Percentiles rank a stretch among this genome's conserved stretches.
phyloP scores from a whole-genome alignment of 805 yeast genomes.

The Zygotorulaspora chibaensis region DNA sequence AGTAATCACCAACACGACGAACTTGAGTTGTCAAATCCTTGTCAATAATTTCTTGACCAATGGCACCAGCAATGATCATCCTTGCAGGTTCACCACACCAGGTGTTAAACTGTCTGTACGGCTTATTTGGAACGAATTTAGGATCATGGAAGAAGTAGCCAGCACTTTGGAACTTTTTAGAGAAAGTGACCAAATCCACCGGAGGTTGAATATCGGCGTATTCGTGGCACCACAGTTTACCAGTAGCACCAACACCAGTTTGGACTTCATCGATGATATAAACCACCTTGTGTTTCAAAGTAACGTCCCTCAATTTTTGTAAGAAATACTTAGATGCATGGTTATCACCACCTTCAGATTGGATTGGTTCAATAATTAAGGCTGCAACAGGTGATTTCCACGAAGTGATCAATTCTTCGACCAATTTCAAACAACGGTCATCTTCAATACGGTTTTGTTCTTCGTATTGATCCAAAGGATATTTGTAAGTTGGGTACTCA shows the following conservation, averaged over 20 bases:
- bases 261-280: conserved; percentile 71
- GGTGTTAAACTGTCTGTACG: conserved; percentile 70
- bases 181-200: conserved; percentile 66
- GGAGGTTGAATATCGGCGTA: conserved; percentile 59
- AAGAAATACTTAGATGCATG: conserved; percentile 60
- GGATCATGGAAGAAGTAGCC: conserved; percentile 64
- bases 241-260: conserved; percentile 71
- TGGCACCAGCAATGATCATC: conserved; percentile 58
- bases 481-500: conserved; percentile 77
- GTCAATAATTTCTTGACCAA: conserved; percentile 50
- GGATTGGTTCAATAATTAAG: conserved; percentile 81
- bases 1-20: conserved; percentile 50
- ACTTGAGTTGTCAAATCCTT: conserved; percentile 47
- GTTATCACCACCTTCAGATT: conserved; percentile 75
- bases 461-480: conserved; percentile 69
- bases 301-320: conserved; percentile 58
- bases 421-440: conserved; percentile 68
- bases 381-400: conserved; percentile 85
- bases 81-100: conserved; percentile 77
- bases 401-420: conserved; percentile 62
- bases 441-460: conserved; percentile 73
- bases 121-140: conserved; percentile 52
- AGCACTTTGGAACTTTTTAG: conserved; percentile 70
- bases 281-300: conserved; percentile 52
- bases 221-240: conserved; percentile 71